Percentiles rank a stretch among this genome's conserved stretches.
These are phyloP conservation scores for Dendrobium officinale DNA, from an alignment of 106 monocot genomes.

Conservation along the genomic window DNA sequence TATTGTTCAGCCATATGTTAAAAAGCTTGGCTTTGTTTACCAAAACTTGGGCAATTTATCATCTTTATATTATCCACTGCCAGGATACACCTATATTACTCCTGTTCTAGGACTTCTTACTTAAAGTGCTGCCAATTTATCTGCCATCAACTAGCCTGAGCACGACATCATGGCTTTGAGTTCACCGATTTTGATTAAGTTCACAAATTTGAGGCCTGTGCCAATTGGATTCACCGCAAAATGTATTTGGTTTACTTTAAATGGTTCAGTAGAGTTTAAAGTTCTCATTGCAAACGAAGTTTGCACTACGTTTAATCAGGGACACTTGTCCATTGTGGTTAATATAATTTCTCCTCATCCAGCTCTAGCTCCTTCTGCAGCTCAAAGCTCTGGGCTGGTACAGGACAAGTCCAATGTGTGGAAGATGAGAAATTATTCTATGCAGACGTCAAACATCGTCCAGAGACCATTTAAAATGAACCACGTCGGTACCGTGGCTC, in stretches of 20 bases:
- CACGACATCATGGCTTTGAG: constrained; percentile 30
- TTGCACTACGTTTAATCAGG: constrained; percentile 39
- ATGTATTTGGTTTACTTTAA: constrained; percentile 54
- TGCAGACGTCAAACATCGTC: too few relatives aligned
- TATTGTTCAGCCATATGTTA: constrained; percentile 45
- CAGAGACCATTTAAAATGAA: too few relatives aligned
- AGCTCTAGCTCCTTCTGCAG: constrained; percentile 6
- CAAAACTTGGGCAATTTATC: constrained; percentile 85
- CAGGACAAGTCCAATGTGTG: constrained; percentile 34
- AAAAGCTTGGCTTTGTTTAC: constrained; percentile 71
- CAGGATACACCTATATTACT: constrained; percentile 52
- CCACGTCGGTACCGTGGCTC: too few relatives aligned
- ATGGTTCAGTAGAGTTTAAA: constrained; percentile 38
- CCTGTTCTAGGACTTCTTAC: constrained; percentile 65
- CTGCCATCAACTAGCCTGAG: constrained; percentile 37
- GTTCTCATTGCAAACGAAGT: constrained; percentile 30
- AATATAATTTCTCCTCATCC: constrained; percentile 15
- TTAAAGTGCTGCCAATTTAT: constrained; percentile 55
- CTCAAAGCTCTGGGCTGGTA: not conserved
- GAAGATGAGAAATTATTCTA: constrained; percentile 1
- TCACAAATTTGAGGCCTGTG: constrained; percentile 17
- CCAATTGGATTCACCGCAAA: constrained; percentile 18
- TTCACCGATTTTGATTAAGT: constrained; percentile 46
- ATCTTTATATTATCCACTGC: constrained; percentile 39
- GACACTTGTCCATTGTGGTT: constrained; percentile 68